Conservation (phyloP, 495 filamentous ascomycete genomes). For the Podospora appendiculata region DNA sequence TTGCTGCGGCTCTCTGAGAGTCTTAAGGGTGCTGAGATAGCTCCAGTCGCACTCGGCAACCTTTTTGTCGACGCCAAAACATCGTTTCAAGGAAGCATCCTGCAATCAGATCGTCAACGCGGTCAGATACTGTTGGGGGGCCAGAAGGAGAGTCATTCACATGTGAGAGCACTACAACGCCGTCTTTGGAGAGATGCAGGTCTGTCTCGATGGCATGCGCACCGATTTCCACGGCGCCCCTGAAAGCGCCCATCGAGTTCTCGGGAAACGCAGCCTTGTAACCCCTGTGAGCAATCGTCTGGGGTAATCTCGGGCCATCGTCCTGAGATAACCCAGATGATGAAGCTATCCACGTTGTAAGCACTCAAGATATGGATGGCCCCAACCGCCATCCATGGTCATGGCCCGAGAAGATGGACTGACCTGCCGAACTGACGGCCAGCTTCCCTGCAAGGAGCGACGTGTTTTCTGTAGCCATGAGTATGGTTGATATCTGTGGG, state of each 20-base stretch:
- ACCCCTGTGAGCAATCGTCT: conserved; percentile 80
- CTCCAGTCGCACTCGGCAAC: conserved; percentile 70
- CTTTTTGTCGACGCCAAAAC: conserved; percentile 63
- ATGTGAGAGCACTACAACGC: conserved; percentile 78
- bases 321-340: neutral
- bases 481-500: too few relatives aligned
- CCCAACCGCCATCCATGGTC: neutral
- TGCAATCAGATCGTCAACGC: conserved; percentile 22
- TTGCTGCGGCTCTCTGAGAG: conserved; percentile 57
- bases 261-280: conserved; percentile 75
- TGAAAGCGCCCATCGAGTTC: conserved; percentile 77
- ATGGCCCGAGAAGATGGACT: neutral
- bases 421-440: neutral
- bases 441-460: conserved; percentile 1
- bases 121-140: too few relatives aligned
- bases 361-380: neutral
- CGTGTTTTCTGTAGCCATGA: conserved; percentile 5
- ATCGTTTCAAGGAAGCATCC: conserved; percentile 69
- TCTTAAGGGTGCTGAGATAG: conserved; percentile 60
- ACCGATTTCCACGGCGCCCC: conserved; percentile 61
- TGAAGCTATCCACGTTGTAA: too few relatives aligned
- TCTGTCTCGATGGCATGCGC: conserved; percentile 84
- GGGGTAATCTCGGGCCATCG: conserved; percentile 40
- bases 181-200: conserved; percentile 73
- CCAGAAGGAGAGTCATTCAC: conserved; percentile 33